These are phyloP conservation scores for Drosera spatulata DNA, from an alignment of 179 eudicot genomes.

Conservation along the genomic window DNA sequence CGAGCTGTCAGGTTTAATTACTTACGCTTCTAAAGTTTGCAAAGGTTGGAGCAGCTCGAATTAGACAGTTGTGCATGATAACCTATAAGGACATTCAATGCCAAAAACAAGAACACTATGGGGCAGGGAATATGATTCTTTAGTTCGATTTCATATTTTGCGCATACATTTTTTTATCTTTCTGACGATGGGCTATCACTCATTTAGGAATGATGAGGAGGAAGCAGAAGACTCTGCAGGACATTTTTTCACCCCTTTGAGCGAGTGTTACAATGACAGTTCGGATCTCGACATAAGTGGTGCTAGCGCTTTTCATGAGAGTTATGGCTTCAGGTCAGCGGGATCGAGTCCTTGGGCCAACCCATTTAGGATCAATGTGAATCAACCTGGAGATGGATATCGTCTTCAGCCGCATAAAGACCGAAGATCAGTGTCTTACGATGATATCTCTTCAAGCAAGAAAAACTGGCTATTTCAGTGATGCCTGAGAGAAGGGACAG, in stretches of 20 bases:
- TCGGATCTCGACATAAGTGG: conserved; percentile 75
- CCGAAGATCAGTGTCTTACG: conserved; percentile 35
- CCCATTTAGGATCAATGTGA: conserved; percentile 50
- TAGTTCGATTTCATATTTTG: background rate
- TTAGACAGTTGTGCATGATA: no score
- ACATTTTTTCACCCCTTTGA: conserved; percentile 41
- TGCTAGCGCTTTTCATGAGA: conserved; percentile 61
- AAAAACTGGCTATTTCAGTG: conserved; percentile 34
- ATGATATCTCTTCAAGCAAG: conserved; percentile 31
- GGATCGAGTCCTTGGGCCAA: conserved; percentile 83
- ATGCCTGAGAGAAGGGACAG: conserved; percentile 33
- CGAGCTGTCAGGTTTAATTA: no score
- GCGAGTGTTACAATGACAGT: conserved; percentile 45
- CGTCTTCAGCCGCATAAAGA: conserved; percentile 48
- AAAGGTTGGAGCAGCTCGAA: no score
- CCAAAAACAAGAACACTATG: no score
- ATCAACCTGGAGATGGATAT: conserved; percentile 51
- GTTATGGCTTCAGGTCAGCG: conserved; percentile 50
- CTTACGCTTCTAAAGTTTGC: no score
- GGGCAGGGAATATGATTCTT: background rate
- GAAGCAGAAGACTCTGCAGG: conserved; percentile 55
- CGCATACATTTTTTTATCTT: background rate
- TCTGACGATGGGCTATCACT: conserved; percentile 2
- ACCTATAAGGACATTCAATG: no score
- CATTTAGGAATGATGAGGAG: conserved; percentile 78